These are phyloP conservation scores for Catunica adiposa DNA, from an alignment of 2,329 filamentous ascomycete genomes.

Conservation along the genomic window DNA sequence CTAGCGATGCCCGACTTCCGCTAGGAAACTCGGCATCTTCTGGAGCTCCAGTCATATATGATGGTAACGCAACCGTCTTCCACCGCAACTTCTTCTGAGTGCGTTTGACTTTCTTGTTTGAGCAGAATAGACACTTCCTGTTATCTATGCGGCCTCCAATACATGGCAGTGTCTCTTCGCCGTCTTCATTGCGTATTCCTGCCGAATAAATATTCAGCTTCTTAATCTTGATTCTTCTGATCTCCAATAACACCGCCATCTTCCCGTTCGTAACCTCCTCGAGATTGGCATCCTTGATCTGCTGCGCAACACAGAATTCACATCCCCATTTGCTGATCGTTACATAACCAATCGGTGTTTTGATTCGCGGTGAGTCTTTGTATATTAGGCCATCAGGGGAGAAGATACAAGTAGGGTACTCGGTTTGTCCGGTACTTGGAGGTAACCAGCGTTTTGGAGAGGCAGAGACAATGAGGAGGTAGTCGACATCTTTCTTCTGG, in stretches of 20 bases:
- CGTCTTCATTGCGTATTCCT: neutral
- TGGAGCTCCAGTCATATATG: constrained; percentile 5
- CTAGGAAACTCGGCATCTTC: neutral
- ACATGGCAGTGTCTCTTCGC: constrained; percentile 4
- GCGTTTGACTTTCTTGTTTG: constrained; percentile 6
- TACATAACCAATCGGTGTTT: constrained; percentile 3
- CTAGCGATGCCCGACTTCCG: neutral
- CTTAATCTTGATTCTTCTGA: constrained; percentile 7
- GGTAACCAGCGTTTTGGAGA: constrained; percentile 11
- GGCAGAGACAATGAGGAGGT: constrained; percentile 9
- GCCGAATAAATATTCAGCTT: constrained; percentile 6
- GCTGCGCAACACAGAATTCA: constrained; percentile 9
- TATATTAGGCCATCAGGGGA: constrained; percentile 9
- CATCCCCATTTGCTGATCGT: constrained; percentile 13
- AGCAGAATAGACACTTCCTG: constrained; percentile 4
- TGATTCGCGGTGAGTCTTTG: constrained; percentile 9
- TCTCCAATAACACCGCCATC: constrained; percentile 10
- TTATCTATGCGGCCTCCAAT: constrained; percentile 1
- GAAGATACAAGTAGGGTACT: constrained; percentile 11
- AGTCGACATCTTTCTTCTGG: constrained; percentile 5
- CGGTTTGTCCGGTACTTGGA: neutral
- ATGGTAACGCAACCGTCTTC: constrained; percentile 7
- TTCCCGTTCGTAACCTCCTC: neutral
- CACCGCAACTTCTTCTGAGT: constrained; percentile 8
- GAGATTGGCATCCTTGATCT: constrained; percentile 4